Evolutionary conservation across 148 eudicot genomes (phyloP).

Genomic region (Heliosperma pusillum): DNA sequence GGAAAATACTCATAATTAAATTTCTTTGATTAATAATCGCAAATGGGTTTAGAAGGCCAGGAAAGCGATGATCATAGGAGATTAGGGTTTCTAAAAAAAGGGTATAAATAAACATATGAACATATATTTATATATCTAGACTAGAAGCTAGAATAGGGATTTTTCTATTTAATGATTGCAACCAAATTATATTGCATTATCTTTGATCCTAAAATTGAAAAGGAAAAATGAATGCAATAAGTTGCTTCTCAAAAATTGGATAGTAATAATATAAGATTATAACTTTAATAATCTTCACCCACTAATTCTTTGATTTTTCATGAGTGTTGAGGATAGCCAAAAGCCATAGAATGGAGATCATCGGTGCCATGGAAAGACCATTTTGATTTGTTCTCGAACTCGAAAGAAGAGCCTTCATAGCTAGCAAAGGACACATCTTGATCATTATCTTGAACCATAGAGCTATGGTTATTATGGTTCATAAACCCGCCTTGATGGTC

Average conservation of each 20-base stretch:
- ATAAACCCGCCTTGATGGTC: conserved; percentile 27
- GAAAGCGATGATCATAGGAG: conserved; percentile 23
- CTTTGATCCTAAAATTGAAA: conserved; percentile 8
- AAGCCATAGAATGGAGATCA: conserved; percentile 72
- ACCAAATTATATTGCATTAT: conserved; percentile 19
- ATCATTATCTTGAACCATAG: conserved; percentile 30
- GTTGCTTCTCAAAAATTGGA: conserved; percentile 27
- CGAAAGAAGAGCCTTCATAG: conserved; percentile 54
- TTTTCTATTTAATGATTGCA: conserved; percentile 25
- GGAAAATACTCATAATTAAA: background rate
- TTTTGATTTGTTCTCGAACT: conserved; percentile 31
- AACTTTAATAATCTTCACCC: background rate
- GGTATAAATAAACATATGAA: conserved; percentile 7
- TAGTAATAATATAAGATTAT: background rate
- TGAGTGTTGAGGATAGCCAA: conserved; percentile 57
- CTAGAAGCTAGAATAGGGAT: conserved; percentile 25
- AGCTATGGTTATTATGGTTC: conserved; percentile 24
- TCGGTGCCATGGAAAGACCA: conserved; percentile 57
- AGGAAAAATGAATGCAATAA: conserved; percentile 27
- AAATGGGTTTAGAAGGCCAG: conserved; percentile 16
- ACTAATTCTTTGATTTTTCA: conserved; percentile 19
- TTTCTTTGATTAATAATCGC: conserved; percentile 5
- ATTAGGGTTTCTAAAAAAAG: conserved; percentile 33
- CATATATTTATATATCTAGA: conserved; percentile 30
- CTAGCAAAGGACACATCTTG: conserved; percentile 45